phyloP scores from a whole-genome alignment of 176 grass and related monocot genomes.

The Aechmea fasciata region DNA sequence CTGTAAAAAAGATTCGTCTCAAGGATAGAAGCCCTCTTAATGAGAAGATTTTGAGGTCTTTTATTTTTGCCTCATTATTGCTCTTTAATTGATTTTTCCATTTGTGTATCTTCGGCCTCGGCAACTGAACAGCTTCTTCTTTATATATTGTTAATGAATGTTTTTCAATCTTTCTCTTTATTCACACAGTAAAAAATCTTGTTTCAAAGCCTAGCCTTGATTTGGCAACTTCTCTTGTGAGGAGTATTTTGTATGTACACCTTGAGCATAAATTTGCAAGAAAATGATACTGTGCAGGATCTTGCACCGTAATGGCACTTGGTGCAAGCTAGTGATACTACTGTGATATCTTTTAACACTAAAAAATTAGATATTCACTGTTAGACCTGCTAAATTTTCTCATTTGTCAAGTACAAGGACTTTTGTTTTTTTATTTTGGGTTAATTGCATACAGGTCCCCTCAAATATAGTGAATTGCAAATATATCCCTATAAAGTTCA shows the following conservation, averaged over 20 bases:
- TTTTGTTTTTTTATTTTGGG: too few relatives aligned
- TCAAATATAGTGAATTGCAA: too few relatives aligned
- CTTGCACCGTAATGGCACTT: too few relatives aligned
- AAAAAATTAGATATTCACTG: too few relatives aligned
- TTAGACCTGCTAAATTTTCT: too few relatives aligned
- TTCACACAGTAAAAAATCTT: not conserved
- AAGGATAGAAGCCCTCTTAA: slow-evolving; percentile 86
- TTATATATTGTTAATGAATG: not conserved
- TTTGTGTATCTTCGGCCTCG: not conserved
- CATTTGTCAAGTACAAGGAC: too few relatives aligned
- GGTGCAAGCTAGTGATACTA: too few relatives aligned
- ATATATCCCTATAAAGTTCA: too few relatives aligned
- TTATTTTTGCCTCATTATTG: slow-evolving; percentile 7
- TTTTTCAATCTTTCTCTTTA: slow-evolving; percentile 1
- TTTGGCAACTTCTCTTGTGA: not conserved
- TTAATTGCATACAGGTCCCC: too few relatives aligned
- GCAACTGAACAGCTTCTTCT: not conserved
- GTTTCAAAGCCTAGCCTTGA: not conserved
- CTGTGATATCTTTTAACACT: too few relatives aligned
- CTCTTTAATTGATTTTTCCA: slow-evolving; percentile 5
- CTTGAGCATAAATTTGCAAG: too few relatives aligned
- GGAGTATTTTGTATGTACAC: not conserved
- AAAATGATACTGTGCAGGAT: too few relatives aligned
- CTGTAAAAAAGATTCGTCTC: slow-evolving; percentile 88
- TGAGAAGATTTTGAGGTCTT: slow-evolving; percentile 87